Base-by-base conservation (phyloP, 805 yeast genomes). In the Pachysolen tannophilus region DNA sequence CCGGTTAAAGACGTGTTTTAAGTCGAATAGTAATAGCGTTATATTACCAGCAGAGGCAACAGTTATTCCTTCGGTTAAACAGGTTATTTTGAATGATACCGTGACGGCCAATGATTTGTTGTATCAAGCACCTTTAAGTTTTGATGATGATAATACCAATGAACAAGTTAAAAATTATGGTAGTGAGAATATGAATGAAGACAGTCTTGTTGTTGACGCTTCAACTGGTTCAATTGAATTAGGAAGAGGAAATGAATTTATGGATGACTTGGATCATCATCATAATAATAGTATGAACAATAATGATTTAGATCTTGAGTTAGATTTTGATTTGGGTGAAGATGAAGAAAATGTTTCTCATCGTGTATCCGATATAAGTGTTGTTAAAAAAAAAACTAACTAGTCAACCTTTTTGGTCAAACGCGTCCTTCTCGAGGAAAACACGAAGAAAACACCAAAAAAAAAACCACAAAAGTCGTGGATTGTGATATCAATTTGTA, bases 101-200 rank as follows among this genome's bases (percentile, higher is more conserved):
- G 79, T 86, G 30, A 81, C 94, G 0, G 84, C 78, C 40, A 68
- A 78, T 26, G 94, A 84, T 49, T 72, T 85, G 43, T 60, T 83
- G 27, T 72, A 71, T 42, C 83, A 77, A 44, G 83, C 76, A 30
- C 82, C 82, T 21, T 56, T 73, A 46, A 49, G 59, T 40, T 55
- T 65, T 28, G 69, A 68, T 36, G 60, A 55, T 9, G 47, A 53
- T 14, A 45, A 42, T 16, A 30, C 45, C 3, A 48, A 25, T 5
- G 26, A 14, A 20, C n/a, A 8, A 6, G 45, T 28, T 38, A 36
- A 6, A 27, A n/a, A n/a, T n/a, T n/a, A n/a, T n/a, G n/a, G n/a
- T n/a, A n/a, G n/a, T n/a, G n/a, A n/a, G n/a, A n/a, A n/a, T n/a
- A n/a, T 30, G 2, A 38, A 36, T 26, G 38, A 29, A 26, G 26